Base-by-base conservation (phyloP, 2,329 filamentous ascomycete genomes). In the Claviceps arundinis region DNA sequence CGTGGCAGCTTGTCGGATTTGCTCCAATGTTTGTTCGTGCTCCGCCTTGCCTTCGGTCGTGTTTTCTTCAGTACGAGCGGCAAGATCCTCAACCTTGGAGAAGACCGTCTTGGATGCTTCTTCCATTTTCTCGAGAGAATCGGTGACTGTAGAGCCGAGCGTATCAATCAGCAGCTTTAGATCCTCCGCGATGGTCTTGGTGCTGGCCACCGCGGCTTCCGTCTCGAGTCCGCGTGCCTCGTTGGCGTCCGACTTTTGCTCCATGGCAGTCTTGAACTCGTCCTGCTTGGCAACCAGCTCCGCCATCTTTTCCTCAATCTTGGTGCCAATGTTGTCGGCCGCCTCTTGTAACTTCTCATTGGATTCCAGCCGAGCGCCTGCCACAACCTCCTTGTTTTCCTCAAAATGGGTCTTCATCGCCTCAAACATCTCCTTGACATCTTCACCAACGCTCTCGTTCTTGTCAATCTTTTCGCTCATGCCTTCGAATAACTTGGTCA, bases 91-190 rank as follows among this genome's bases (percentile, higher is more conserved):
- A 14, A 95, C 85, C 57, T 85, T 84, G 50, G 77, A 80, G 59
- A 95, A 91, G 34, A 95, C 87, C 0, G 86, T 89, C 70, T 87
- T 88, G 7, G 88, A 91, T 45, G 93, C 89, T 61, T 89, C 84
- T 52, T 88, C 82, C 77, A 91, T 85, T 68, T 89, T 91, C 62
- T 95, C 87, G 52, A 90, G 79, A 1, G 87, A 85, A 51, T 94
- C 88, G 0, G 84, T 87, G 51, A 95, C 82, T 6, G 83, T 84
- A 38, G 81, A 81, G 7, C 89, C 87, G 47, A 96, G 82, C 0
- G 87, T 89, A 59, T 95, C 89, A 52, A 95, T 84, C 1, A 94
- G 80, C 8, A 87, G 72, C 66, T 88, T 91, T 54, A 97, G 79
- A 59, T 97, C 93, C 55, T 96, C 90, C 0, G 89, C 82, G 50